Percentiles rank a stretch among this genome's conserved stretches.
These are phyloP conservation scores for Penicillium simplicissimum DNA, from an alignment of 495 filamentous ascomycete genomes.

Conservation along the genomic window DNA sequence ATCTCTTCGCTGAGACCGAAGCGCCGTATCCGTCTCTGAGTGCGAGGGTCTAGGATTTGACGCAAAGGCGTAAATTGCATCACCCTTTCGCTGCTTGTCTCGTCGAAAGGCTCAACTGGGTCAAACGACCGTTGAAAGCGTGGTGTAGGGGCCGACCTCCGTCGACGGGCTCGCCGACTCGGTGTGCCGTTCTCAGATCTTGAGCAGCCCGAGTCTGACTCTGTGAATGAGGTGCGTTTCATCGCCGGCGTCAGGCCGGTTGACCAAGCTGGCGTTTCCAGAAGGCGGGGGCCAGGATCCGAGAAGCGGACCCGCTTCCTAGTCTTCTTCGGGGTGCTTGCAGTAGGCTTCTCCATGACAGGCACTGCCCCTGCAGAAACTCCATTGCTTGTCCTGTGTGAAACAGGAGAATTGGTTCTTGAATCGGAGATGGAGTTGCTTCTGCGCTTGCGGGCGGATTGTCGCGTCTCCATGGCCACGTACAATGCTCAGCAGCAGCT, in stretches of 20 bases:
- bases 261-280: conserved; percentile 36
- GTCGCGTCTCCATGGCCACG: conserved; percentile 33
- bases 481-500: not conserved
- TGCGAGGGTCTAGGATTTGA: conserved; percentile 69
- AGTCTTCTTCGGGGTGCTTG: conserved; percentile 34
- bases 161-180: conserved; percentile 42
- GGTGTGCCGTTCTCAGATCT: conserved; percentile 36
- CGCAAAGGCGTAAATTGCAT: conserved; percentile 67
- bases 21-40: conserved; percentile 68
- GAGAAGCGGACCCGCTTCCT: conserved; percentile 74
- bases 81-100: conserved; percentile 33
- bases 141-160: conserved; percentile 33
- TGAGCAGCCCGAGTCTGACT: conserved; percentile 6
- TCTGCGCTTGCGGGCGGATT: conserved; percentile 33
- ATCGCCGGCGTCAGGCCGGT: conserved; percentile 72
- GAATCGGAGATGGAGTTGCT: conserved; percentile 28
- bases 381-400: conserved; percentile 23
- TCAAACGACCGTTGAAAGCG: conserved; percentile 27
- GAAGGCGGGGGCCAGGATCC: conserved; percentile 59
- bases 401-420: conserved; percentile 22
- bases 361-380: not conserved
- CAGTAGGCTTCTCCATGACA: conserved; percentile 4
- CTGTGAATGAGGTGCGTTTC: conserved; percentile 53
- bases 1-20: conserved; percentile 75
- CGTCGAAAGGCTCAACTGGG: conserved; percentile 31